Percentiles rank a stretch among this genome's conserved stretches.
Evolutionary conservation across 306 rosid genomes (phyloP).

Genomic region (Pterocarpus macrocarpus): DNA sequence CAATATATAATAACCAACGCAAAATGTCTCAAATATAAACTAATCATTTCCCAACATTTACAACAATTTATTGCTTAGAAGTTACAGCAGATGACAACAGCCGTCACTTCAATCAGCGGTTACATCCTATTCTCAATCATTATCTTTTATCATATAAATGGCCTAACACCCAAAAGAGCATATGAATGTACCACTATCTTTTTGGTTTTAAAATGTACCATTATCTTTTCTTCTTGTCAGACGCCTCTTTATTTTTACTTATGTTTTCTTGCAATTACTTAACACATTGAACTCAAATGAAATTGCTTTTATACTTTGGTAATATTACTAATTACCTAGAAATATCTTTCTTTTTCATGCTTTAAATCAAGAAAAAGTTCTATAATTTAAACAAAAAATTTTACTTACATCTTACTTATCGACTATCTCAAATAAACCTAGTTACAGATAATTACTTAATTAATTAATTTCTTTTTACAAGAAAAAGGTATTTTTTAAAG

Average conservation of each 20-base stretch:
- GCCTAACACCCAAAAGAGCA: constrained; percentile 4
- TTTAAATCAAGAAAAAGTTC: not conserved
- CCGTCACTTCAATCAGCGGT: constrained; percentile 32
- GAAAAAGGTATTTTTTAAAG: not conserved
- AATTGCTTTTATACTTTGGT: not conserved
- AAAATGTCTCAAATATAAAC: not conserved
- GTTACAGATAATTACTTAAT: not conserved
- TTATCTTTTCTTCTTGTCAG: not conserved
- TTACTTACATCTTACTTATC: not conserved
- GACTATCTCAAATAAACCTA: not conserved
- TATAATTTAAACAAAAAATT: not conserved
- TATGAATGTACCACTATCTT: not conserved
- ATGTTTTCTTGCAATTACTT: not conserved
- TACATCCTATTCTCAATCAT: constrained; percentile 16
- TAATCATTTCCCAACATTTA: constrained; percentile 18
- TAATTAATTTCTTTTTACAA: not conserved
- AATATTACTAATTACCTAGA: not conserved
- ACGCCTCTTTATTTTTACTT: not conserved
- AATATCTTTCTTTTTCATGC: not conserved
- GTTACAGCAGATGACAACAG: constrained; percentile 1
- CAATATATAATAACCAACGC: too few species aligned
- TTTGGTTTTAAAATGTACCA: not conserved
- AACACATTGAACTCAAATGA: not conserved
- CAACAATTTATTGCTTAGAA: constrained; percentile 22
- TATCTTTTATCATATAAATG: not conserved